Evolutionary conservation across 2,329 filamentous ascomycete genomes (phyloP), one percentile per base, ranked within the genome.

Genomic region (Plenodomus tracheiphilus): DNA sequence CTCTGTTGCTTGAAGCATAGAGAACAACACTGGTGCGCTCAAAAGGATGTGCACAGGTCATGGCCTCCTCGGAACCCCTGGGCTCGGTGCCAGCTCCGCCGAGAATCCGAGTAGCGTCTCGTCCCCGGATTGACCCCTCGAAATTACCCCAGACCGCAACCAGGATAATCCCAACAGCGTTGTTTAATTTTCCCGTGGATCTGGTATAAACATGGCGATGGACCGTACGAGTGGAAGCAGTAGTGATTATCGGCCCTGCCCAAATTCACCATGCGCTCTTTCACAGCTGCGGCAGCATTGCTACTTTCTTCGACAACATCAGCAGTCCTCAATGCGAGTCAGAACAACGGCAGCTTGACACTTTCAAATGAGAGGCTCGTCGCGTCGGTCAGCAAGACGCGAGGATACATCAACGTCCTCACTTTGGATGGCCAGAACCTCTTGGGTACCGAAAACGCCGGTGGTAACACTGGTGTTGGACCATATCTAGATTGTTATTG

Each of bases 281-380:
- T 47, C 46, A 32, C 41, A 9, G 37, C 39, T 25, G 37, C 49
- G 1, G 49, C 40, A 30, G 41, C 45, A 18, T 40, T 62, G 28
- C 43, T 61, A n/a, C 43, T 58, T 38, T 45, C 46, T 41, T 41
- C 52, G 5, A 39, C 38, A 39, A 40, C 56, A 39, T 54, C 46
- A 43, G 60, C 58, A 10, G 43, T 59, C 10, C 44, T 64, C 17
- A 54, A 53, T 22, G 55, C 54, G 18, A 54, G 53, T 9, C 53
- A 65, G 40, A 58, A 51, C 20, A 59, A 49, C 28, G 57, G 36
- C 13, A 59, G 59, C 28, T 46, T 77, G n/a, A 69, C 69, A 0
- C 66, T 81, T 9, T 56, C 66, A 35, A 81, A 80, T 50, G 71
- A 76, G 37, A 73, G 77, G 3, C 66, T 81, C 2, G 71, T 66